Conservation (phyloP, 2,329 filamentous ascomycete species). For the Diaporthe amygdali region DNA sequence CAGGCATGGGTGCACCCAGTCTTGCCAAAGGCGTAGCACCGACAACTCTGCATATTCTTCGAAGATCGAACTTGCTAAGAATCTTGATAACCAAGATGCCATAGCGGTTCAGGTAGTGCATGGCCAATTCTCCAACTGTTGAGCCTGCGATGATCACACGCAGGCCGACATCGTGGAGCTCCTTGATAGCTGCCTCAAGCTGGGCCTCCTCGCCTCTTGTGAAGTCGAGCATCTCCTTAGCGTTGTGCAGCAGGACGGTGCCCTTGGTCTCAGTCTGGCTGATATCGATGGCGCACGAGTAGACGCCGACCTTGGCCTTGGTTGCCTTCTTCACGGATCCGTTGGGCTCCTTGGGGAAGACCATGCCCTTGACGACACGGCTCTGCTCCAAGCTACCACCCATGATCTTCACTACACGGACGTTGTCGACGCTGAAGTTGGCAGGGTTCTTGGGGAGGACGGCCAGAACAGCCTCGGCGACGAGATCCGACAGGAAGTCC, state of each 20-base stretch:
- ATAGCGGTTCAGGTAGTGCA: conserved; percentile 98
- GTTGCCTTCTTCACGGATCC: conserved; percentile 87
- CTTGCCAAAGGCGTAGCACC: conserved; percentile 95
- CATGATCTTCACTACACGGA: conserved; percentile 99
- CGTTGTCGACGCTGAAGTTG: conserved; percentile 99
- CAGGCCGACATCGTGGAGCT: conserved; percentile 91
- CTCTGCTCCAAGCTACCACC: conserved; percentile 94
- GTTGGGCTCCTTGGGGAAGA: conserved; percentile 95
- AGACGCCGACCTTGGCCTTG: conserved; percentile 96
- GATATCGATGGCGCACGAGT: conserved; percentile 93
- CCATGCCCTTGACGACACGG: conserved; percentile 96
- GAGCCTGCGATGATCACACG: conserved; percentile 91
- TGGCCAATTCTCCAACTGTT: conserved; percentile 91
- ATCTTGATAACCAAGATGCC: conserved; percentile 97
- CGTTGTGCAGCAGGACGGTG: conserved; percentile 94
- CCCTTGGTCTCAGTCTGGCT: conserved; percentile 99
- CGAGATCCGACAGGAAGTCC: conserved; percentile 83
- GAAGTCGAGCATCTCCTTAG: conserved; percentile 98
- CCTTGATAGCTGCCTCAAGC: conserved; percentile 90
- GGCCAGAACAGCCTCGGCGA: conserved; percentile 83
- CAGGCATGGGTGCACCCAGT: conserved; percentile 97
- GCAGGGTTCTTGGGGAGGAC: conserved; percentile 94
- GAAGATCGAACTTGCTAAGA: conserved; percentile 96
- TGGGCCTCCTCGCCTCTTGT: conserved; percentile 95
- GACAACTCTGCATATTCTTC: conserved; percentile 92